Percentiles rank a stretch among this genome's conserved stretches.
phyloP scores from a whole-genome alignment of 23 red algal genomes.

The Gracilaria domingensis region DNA sequence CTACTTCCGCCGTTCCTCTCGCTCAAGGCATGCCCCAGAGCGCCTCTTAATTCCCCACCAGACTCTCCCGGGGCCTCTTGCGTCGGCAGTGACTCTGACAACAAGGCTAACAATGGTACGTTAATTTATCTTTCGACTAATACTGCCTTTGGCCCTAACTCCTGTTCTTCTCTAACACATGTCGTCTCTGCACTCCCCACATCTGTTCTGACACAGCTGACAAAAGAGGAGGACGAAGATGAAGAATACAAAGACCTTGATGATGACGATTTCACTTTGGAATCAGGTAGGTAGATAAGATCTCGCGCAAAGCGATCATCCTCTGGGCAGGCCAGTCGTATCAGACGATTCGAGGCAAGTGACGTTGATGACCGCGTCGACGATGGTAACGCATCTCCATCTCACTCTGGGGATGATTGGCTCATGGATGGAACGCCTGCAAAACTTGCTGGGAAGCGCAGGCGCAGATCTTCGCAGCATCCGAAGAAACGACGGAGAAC shows the following conservation, averaged over 20 bases:
- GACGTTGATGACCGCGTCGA: slow-evolving; percentile 5
- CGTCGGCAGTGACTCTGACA: slow-evolving; percentile 58
- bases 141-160: not conserved
- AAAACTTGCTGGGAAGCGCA: not conserved
- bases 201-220: slow-evolving; percentile 6
- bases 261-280: slow-evolving; percentile 67
- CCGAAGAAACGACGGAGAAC: slow-evolving; percentile 54
- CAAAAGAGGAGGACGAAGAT: slow-evolving; percentile 50
- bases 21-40: slow-evolving; percentile 62
- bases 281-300: slow-evolving; percentile 18
- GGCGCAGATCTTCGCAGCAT: not conserved
- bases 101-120: slow-evolving; percentile 68
- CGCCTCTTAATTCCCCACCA: slow-evolving; percentile 51
- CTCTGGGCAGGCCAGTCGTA: not conserved
- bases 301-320: slow-evolving; percentile 16
- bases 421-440: slow-evolving; percentile 25
- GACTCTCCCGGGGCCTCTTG: slow-evolving; percentile 42
- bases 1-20: slow-evolving; percentile 72
- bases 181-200: not conserved
- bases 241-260: slow-evolving; percentile 62
- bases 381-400: slow-evolving; percentile 36
- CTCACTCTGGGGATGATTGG: slow-evolving; percentile 73
- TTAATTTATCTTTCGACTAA: not conserved
- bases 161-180: not conserved
- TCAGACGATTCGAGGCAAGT: slow-evolving; percentile 20